phyloP scores from a whole-genome alignment of 805 yeast species.

The Suhomyces xylopsoci region DNA sequence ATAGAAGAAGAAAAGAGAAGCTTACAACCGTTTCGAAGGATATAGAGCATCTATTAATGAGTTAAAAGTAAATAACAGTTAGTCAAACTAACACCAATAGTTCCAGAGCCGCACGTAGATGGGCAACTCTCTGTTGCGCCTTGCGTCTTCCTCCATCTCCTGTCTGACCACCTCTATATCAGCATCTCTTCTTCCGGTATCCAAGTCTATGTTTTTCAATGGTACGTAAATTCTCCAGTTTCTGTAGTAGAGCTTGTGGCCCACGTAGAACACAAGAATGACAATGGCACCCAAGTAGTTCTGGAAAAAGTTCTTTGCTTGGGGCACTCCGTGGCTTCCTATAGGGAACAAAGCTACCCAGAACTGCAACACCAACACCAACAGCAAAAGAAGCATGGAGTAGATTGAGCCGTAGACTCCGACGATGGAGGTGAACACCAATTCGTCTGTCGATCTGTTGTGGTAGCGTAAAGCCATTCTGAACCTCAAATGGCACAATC shows the following conservation, averaged over 20 bases:
- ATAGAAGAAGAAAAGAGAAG: too few relatives aligned
- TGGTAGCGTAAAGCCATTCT: slow-evolving; percentile 30
- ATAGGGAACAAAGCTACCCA: slow-evolving; percentile 27
- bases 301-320: slow-evolving; percentile 21
- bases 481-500: slow-evolving; percentile 31
- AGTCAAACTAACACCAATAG: slow-evolving; percentile 6
- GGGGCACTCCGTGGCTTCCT: slow-evolving; percentile 12
- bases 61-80: background rate
- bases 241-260: slow-evolving; percentile 21
- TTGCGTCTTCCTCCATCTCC: slow-evolving; percentile 21
- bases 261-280: slow-evolving; percentile 19
- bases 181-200: slow-evolving; percentile 23
- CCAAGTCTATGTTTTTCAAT: slow-evolving; percentile 22
- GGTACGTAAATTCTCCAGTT: slow-evolving; percentile 19
- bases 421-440: slow-evolving; percentile 20
- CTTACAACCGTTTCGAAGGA: background rate
- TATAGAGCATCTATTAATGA: background rate
- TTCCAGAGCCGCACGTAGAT: slow-evolving; percentile 14
- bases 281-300: slow-evolving; percentile 25
- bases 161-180: slow-evolving; percentile 20
- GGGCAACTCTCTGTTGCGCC: slow-evolving; percentile 11
- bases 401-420: slow-evolving; percentile 26
- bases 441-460: slow-evolving; percentile 16
- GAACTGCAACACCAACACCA: slow-evolving; percentile 24
- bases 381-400: slow-evolving; percentile 20